Base-by-base conservation (phyloP, 331 rosid genomes). In the Erythrophleum ivorense region DNA sequence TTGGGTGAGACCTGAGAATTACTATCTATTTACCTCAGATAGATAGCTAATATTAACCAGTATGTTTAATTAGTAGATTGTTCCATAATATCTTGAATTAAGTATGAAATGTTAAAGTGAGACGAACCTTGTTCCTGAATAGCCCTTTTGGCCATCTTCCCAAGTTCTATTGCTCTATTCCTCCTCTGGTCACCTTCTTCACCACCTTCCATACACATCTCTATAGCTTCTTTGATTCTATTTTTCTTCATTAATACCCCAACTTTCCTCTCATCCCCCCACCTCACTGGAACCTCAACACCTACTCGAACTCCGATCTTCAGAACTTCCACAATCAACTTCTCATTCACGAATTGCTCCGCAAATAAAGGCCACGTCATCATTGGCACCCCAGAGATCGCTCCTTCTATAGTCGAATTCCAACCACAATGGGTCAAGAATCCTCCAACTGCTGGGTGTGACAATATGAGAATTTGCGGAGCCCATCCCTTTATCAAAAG, bases 61-160 rank as follows among this genome's bases (percentile, higher is more conserved):
- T 33, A 15, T 2, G 21, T 34, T 34, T 5, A 11, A 29, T 52
- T 7, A 24, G 38, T 15, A 69, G 68, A 77, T 13, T 48, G 78
- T 7, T 73, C 38, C 62, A 63, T 40, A 6, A 86, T 62, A 63
- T 87, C 85, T 80, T 90, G 58, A 49, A 90, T 83, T 55, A 90
- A 73, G 54, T 34, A 43, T 14, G 88, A 76, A 31, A 82, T 8
- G 78, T 84, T 85, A 18, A 77, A 79, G 67, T 85, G 78, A 66
- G 94, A 92, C 3, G 94, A 87, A 9, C 97, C 94, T 57, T 81
- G 75, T 71, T 83, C 66, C 54, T 66, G 87, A 54, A 73, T 41
- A 15, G 91, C 91, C 59, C 24, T 80, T 79, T 43, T 84, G 9
- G 89, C 88, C 72, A 29, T 63, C 54, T 88, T 86, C 34, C 84